phyloP scores from a whole-genome alignment of 495 filamentous ascomycete species.

The Viridothelium virens region DNA sequence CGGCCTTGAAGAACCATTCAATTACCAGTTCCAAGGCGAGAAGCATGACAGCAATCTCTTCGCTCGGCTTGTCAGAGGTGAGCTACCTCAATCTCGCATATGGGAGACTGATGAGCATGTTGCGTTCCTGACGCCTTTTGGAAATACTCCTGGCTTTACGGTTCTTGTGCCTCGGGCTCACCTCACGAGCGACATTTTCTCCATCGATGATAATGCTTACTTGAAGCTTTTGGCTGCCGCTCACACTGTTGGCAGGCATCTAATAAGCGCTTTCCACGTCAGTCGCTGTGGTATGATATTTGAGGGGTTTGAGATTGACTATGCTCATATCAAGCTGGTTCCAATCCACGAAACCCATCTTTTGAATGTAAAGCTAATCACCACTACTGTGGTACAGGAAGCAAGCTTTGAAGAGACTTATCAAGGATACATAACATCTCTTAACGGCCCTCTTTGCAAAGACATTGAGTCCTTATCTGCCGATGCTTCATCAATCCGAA shows the following conservation, averaged over 20 bases:
- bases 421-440: not conserved
- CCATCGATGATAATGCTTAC: not conserved
- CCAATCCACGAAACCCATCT: constrained; percentile 14
- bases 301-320: constrained; percentile 23
- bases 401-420: not conserved
- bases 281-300: constrained; percentile 21
- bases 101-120: not conserved
- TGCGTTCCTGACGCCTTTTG: not conserved
- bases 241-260: not conserved
- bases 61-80: not conserved
- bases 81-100: not conserved
- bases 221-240: too few relatives aligned
- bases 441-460: not conserved
- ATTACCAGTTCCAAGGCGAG: not conserved
- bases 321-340: constrained; percentile 24
- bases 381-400: not conserved
- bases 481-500: not conserved
- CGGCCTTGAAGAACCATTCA: not conserved
- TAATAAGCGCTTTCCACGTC: not conserved
- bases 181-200: not conserved
- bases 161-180: not conserved
- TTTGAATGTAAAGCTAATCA: not conserved
- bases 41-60: not conserved
- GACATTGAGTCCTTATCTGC: not conserved
- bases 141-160: not conserved